Percentiles rank a stretch among this genome's conserved stretches.
Conservation (phyloP, 1,284 basidiomycete genomes). For the Ceratobasidium theobromae region DNA sequence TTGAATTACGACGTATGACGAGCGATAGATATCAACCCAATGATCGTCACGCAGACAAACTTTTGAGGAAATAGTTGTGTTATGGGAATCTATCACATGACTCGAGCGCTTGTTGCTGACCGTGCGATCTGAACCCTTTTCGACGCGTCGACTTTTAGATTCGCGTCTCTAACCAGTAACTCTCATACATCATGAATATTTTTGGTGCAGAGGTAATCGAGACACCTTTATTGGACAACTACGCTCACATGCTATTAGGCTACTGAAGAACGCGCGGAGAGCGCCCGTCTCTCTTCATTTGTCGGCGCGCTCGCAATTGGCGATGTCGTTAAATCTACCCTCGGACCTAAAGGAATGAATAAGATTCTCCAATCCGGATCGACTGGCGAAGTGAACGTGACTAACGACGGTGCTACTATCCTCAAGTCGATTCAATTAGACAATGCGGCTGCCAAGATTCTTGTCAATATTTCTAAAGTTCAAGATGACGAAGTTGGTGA, state of each 20-base stretch:
- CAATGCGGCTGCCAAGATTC: conserved; percentile 98
- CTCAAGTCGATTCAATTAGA: conserved; percentile 97
- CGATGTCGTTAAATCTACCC: conserved; percentile 96
- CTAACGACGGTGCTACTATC: conserved; percentile 98
- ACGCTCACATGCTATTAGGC: conserved; percentile 56
- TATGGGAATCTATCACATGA: conserved; percentile 2
- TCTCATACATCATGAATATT: conserved; percentile 45
- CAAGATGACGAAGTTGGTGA: conserved; percentile 99
- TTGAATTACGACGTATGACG: too few relatives aligned
- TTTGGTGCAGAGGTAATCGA: conserved; percentile 49
- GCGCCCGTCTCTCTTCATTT: conserved; percentile 97
- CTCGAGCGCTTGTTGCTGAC: not conserved
- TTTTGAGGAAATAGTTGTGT: not conserved
- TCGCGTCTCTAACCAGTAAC: conserved; percentile 27
- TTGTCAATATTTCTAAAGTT: conserved; percentile 99
- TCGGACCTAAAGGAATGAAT: conserved; percentile 98
- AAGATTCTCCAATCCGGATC: conserved; percentile 93
- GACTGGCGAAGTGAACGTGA: conserved; percentile 92
- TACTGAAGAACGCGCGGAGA: conserved; percentile 97
- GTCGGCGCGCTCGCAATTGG: conserved; percentile 96
- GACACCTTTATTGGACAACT: not conserved
- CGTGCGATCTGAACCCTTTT: conserved; percentile 31
- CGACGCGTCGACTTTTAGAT: conserved; percentile 31
- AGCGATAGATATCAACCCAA: too few relatives aligned
- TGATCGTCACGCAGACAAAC: too few relatives aligned